phyloP scores from a whole-genome alignment of 345 rosid genomes.

The Acer negundo region DNA sequence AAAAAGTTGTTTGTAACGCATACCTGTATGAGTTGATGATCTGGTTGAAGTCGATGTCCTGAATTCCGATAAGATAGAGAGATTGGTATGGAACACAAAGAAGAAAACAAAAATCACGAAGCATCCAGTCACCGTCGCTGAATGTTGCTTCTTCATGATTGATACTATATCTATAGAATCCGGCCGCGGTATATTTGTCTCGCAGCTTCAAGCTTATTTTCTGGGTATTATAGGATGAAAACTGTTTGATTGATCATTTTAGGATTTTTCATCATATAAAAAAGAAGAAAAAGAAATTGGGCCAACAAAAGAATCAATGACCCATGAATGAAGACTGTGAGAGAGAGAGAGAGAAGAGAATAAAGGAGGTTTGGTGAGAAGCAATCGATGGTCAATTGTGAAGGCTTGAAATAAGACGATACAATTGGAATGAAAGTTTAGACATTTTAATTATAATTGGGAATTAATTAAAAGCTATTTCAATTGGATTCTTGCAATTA shows the following conservation, averaged over 20 bases:
- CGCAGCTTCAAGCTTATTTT: neutral
- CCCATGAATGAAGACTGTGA: too few relatives aligned
- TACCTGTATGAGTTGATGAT: neutral
- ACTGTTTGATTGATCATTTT: neutral
- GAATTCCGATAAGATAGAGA: neutral
- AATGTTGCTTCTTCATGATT: slow-evolving; percentile 14
- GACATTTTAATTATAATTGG: too few relatives aligned
- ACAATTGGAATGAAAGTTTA: too few relatives aligned
- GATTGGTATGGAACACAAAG: neutral
- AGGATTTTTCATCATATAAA: too few relatives aligned
- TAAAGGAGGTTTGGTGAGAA: neutral
- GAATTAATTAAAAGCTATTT: too few relatives aligned
- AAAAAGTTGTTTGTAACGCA: neutral
- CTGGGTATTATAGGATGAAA: neutral
- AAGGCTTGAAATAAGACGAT: neutral
- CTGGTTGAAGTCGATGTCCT: neutral
- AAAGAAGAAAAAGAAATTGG: too few relatives aligned
- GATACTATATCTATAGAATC: neutral
- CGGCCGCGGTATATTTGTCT: neutral
- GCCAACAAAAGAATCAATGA: too few relatives aligned
- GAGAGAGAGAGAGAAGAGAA: neutral
- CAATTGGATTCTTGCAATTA: too few relatives aligned
- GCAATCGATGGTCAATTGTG: neutral
- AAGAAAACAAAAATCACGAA: neutral
- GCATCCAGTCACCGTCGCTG: neutral